phyloP scores from a whole-genome alignment of 2,329 filamentous ascomycete species.

The Epichloe sp. region DNA sequence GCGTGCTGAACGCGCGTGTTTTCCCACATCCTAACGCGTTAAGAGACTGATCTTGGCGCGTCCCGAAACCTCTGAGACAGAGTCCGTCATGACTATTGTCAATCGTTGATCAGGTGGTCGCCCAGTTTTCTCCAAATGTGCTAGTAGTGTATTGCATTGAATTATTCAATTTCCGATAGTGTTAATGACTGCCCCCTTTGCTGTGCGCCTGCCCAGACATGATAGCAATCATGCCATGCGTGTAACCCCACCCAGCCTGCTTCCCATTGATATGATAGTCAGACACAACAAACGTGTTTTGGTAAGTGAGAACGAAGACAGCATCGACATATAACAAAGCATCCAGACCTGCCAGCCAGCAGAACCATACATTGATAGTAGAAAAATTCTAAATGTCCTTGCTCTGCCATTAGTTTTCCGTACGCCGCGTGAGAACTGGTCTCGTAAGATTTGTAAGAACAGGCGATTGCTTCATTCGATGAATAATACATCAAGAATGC shows the following conservation, averaged over 20 bases:
- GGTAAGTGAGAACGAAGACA: background rate
- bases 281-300: background rate
- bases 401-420: background rate
- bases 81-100: background rate
- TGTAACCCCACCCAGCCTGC: background rate
- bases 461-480: background rate
- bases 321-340: background rate
- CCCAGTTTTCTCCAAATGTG: too few species aligned
- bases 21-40: background rate
- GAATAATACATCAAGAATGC: background rate
- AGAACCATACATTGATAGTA: background rate
- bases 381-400: background rate
- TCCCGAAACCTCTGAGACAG: background rate
- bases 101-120: background rate
- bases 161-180: background rate
- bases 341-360: background rate
- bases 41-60: background rate
- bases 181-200: background rate
- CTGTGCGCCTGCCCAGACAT: background rate
- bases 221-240: background rate
- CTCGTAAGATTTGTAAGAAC: background rate
- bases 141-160: background rate
- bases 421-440: background rate
- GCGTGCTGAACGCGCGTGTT: background rate
- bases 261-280: background rate